A percentile compares a stretch with the other conserved stretches of the same genome.
These are phyloP conservation scores for Scheffersomyces coipomensis DNA, from an alignment of 805 yeast genomes.

Conservation along the genomic window DNA sequence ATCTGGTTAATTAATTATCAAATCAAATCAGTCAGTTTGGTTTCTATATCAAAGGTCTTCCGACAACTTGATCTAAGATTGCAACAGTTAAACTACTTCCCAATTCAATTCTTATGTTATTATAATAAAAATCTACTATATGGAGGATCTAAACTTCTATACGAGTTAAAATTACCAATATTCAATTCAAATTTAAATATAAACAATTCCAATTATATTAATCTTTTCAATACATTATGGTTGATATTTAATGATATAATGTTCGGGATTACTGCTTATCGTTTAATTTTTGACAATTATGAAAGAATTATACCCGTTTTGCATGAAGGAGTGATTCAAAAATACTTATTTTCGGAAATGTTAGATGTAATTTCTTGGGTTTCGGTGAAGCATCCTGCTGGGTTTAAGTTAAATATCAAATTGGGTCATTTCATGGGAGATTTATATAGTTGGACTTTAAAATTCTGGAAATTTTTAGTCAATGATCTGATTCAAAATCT, in stretches of 20 bases:
- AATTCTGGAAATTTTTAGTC: conserved; percentile 50
- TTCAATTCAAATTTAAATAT: conserved; percentile 36
- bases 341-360: conserved; percentile 44
- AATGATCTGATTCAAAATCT: conserved; percentile 4
- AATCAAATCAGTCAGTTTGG: conserved; percentile 22
- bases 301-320: conserved; percentile 19
- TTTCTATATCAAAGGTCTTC: conserved; percentile 57
- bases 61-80: conserved; percentile 78
- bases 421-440: conserved; percentile 85
- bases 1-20: conserved; percentile 5
- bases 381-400: conserved; percentile 82
- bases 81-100: conserved; percentile 75
- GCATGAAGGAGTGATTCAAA: conserved; percentile 29
- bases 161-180: conserved; percentile 39
- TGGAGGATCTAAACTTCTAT: conserved; percentile 38
- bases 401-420: conserved; percentile 86
- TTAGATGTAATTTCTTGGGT: conserved; percentile 62
- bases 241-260: conserved; percentile 77
- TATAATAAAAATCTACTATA: conserved; percentile 42
- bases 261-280: conserved; percentile 61
- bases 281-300: conserved; percentile 38
- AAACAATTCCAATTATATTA: conserved; percentile 57
- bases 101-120: conserved; percentile 69
- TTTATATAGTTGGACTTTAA: conserved; percentile 79
- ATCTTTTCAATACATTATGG: conserved; percentile 88